Evolutionary conservation across 228 moss, liverwort and hornwort species (phyloP), one percentile per base, ranked within the genome.

Genomic region (Sphagnum fallax): DNA sequence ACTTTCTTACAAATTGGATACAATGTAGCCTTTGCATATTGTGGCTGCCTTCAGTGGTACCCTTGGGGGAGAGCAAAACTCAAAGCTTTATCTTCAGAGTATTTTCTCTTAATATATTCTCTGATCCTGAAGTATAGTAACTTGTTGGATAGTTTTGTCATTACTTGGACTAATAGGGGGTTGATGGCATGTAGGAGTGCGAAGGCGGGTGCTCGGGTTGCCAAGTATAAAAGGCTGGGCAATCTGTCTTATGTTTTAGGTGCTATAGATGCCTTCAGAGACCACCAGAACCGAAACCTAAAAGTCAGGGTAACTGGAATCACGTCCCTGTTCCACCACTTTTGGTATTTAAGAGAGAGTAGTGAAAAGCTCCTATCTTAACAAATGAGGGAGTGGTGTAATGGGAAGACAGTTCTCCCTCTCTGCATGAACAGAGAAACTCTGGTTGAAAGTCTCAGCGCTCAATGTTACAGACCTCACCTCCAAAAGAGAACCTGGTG

Each of bases 201-300:
- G 0, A 92, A 91, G 72, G 91, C 96, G 49, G 96, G 96, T 62
- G 74, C 84, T 67, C 79, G 76, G 71, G 84, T 91, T 5, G 91
- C 83, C 68, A 81, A 82, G 81, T 83, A 88, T 71, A 96, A 96
- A 73, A 81, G 73, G 53, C 76, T 92, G 48, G 96, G 92, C 50
- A 89, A 88, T 79, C 74, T 96, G 4, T 92, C 88, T 69, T 96
- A 96, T 75, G 80, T 96, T 8, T 74, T 96, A 63, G 96, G 96
- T 55, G 75, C 89, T 51, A 72, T 96, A 66, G 76, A 79, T 79
- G 96, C 84, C 58, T 96, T 96, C 70, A 81, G 83, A 60, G 84
- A 88, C 69, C 91, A 92, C 61, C 67, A 83, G 65, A 81, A 96
- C 73, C 83, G 79, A 32, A 84, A 93, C 71, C 73, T 96, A 60